Evolutionary conservation across 371 early-diverging fungal genomes (phyloP), one percentile per base, ranked within the genome.

Genomic region (Zychaea mexicana): DNA sequence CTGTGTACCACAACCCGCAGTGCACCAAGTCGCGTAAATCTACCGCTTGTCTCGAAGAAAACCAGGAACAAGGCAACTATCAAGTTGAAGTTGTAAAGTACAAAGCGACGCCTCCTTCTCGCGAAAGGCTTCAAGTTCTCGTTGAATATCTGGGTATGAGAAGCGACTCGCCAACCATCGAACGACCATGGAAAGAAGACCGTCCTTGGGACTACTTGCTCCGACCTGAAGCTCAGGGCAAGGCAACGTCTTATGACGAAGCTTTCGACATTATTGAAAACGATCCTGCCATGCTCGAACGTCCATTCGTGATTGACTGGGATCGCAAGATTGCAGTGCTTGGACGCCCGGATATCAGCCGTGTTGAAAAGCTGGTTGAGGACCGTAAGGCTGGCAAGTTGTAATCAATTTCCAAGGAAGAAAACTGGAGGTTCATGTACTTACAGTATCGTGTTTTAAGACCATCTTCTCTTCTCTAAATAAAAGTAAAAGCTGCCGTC

Each of bases 231-330:
- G 77, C 77, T 15, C 65, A 71, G 45, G 49, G 59, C 19, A 62
- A 67, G 17, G 65, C 57, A 3, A 33, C 27, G 28, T 70, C 74
- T 0, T 70, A 62, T 57, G 70, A 72, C n/a, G 79, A 84, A 33
- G 61, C 76, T 0, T 64, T 70, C 42, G 62, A 68, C 1, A 17
- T 82, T 3, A 58, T 84, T n/a, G 60, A 69, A 33, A 9, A 71
- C 36, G 65, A 84, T 22, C 79, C 82, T 31, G 57, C 66, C 7
- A 52, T 62, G 30, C 61, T 84, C 10, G 82, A 84, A 64, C 71
- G 79, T 4, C 79, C 79, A 10, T 71, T 78, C 59, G 71, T 75
- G 1, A 65, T 78, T 22, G 79, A 78, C 52, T 78, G 79, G 79
- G 69, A 75, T 31, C 54, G 52, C 10, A 69, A 67, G 5, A 67